These are phyloP conservation scores for Rhodomyrtus psidioides DNA, from an alignment of 441 rosid species.

Conservation along the genomic window DNA sequence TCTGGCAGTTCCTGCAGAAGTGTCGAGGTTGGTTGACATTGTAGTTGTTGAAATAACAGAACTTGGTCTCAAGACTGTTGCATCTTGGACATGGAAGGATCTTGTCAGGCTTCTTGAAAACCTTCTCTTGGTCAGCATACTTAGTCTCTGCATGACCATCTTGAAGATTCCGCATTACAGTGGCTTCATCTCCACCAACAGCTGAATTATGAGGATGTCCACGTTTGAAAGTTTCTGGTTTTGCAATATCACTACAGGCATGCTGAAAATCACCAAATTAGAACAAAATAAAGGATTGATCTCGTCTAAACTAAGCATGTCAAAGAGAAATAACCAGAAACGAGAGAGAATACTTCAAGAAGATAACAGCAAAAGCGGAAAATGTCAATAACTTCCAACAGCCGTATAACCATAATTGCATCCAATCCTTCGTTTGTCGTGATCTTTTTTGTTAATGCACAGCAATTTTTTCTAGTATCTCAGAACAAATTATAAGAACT, in stretches of 20 bases:
- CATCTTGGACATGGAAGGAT: constrained; percentile 66
- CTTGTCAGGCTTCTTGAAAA: constrained; percentile 65
- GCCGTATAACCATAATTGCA: not conserved
- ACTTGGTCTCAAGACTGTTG: constrained; percentile 69
- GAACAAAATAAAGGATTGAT: not conserved
- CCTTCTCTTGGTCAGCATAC: constrained; percentile 38
- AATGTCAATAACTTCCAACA: not conserved
- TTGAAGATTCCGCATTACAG: constrained; percentile 5
- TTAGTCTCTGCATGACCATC: constrained; percentile 22
- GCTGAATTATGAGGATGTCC: constrained; percentile 4
- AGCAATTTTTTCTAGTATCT: not conserved
- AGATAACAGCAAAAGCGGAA: not conserved
- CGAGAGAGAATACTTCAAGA: not conserved
- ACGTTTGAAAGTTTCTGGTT: not conserved
- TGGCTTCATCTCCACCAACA: constrained; percentile 9
- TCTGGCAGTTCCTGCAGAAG: constrained; percentile 80
- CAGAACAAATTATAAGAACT: not conserved
- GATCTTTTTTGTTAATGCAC: not conserved
- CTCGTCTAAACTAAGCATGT: not conserved
- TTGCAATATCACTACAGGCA: not conserved
- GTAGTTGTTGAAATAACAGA: constrained; percentile 72
- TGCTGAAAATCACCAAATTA: not conserved
- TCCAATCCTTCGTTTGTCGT: not conserved
- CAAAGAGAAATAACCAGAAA: not conserved
- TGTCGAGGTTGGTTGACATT: constrained; percentile 78